Percentiles rank a stretch among this genome's conserved stretches.
Conservation (phyloP, 1,284 basidiomycete genomes). For the Cryptococcus sp. region DNA sequence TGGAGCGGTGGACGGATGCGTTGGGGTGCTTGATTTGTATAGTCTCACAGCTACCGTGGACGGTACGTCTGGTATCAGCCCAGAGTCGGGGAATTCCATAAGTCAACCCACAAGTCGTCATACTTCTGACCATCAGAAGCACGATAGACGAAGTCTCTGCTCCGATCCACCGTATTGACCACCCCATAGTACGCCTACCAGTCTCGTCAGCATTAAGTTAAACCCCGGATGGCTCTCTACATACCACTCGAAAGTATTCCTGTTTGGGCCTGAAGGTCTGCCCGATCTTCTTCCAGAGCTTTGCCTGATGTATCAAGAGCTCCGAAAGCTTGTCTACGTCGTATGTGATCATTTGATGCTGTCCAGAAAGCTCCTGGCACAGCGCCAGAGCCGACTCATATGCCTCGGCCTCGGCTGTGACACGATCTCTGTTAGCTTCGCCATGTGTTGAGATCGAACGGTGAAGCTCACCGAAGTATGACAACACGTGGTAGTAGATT, state of each 20-base stretch:
- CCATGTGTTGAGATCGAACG: neutral
- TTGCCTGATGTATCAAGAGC: conserved; percentile 77
- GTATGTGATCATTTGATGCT: conserved; percentile 82
- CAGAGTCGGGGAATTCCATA: neutral
- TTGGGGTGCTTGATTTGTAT: conserved; percentile 90
- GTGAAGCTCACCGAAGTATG: conserved; percentile 66
- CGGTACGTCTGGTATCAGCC: conserved; percentile 46
- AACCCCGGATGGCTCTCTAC: conserved; percentile 1
- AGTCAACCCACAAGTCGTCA: conserved; percentile 33
- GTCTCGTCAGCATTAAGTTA: neutral
- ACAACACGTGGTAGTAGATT: conserved; percentile 75
- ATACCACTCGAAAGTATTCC: conserved; percentile 86
- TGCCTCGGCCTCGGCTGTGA: conserved; percentile 82
- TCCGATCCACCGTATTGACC: conserved; percentile 40
- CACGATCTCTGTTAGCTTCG: neutral
- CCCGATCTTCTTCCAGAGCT: conserved; percentile 76
- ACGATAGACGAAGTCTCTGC: conserved; percentile 47
- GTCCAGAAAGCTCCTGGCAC: conserved; percentile 79
- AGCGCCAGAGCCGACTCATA: conserved; percentile 93
- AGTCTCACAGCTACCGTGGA: conserved; percentile 77
- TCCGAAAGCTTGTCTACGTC: conserved; percentile 82
- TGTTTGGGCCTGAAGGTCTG: conserved; percentile 77
- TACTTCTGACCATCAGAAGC: conserved; percentile 43
- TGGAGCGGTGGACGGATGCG: conserved; percentile 72
- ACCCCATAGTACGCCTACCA: conserved; percentile 40